phyloP scores from a whole-genome alignment of 1,284 basidiomycete species.

The Agroathelia rolfsii region DNA sequence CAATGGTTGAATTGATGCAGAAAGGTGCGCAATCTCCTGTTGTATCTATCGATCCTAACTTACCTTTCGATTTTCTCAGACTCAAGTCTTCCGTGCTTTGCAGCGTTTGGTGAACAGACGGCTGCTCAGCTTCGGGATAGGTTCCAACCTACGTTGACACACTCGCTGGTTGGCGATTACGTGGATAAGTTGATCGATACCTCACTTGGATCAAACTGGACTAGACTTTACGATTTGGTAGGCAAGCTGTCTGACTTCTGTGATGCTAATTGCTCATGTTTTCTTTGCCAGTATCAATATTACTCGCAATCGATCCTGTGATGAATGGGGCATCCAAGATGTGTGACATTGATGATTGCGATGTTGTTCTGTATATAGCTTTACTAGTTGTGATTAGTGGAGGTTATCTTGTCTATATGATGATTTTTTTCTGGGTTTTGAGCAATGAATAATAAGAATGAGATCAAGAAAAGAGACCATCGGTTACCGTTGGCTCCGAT shows the following conservation, averaged over 20 bases:
- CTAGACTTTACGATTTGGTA: slow-evolving; percentile 85
- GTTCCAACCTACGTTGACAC: slow-evolving; percentile 87
- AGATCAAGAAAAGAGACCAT: too few species aligned
- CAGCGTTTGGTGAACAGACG: slow-evolving; percentile 85
- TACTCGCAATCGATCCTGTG: slow-evolving; percentile 76
- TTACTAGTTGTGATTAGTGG: too few species aligned
- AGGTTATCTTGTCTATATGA: too few species aligned
- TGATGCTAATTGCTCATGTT: slow-evolving; percentile 5
- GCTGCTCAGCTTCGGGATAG: slow-evolving; percentile 82
- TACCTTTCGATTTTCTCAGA: slow-evolving; percentile 39
- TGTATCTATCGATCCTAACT: not conserved
- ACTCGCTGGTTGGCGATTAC: slow-evolving; percentile 81
- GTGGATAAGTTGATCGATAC: slow-evolving; percentile 82
- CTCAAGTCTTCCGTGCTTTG: slow-evolving; percentile 89
- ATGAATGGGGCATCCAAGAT: slow-evolving; percentile 10
- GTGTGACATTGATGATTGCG: not conserved
- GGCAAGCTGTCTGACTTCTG: slow-evolving; percentile 21
- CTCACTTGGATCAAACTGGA: slow-evolving; percentile 88
- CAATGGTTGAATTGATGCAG: slow-evolving; percentile 94
- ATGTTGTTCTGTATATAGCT: slow-evolving; percentile 4
- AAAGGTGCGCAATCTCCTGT: slow-evolving; percentile 47
- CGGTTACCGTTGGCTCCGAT: too few species aligned
- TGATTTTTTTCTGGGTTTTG: too few species aligned
- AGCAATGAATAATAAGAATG: too few species aligned
- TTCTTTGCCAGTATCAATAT: slow-evolving; percentile 56